Evolutionary conservation across 2,329 filamentous ascomycete genomes (phyloP), one percentile per base, ranked within the genome.

Genomic region (Huntiella abstrusa): DNA sequence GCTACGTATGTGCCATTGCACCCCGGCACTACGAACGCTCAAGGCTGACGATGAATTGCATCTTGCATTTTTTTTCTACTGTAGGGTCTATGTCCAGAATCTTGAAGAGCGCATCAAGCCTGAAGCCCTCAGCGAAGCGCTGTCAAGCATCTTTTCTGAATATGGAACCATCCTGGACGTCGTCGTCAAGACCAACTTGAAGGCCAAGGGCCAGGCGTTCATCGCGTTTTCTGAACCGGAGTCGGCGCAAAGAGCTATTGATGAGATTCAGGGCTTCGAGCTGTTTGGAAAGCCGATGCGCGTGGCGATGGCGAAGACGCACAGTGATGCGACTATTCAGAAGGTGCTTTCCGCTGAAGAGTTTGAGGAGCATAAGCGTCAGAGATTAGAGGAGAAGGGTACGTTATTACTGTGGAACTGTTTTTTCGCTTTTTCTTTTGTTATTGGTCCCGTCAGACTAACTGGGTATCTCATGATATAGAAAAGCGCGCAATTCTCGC

Each of bases 131-230:
- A 82, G 79, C 53, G 73, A 80, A 53, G 73, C 83, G 0, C 70
- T 98, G 12, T 66, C 64, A 16, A 76, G 79, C 52, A 71, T 96
- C 56, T 96, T 96, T 64, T 77, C 77, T 52, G 83, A 93, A 61
- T 95, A 91, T 62, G 91, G 91, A 52, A 78, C 69, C 48, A 75
- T 94, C 51, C 64, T 93, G 54, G 86, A 94, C 52, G 75, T 94
- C 44, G 73, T 93, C 50, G 83, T 83, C 39, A 93, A 93, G 67
- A 84, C 75, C 52, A 95, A 92, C 60, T 63, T 96, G 28, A 87
- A 83, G 60, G 83, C 85, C 38, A 95, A 92, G 60, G 91, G 91
- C 10, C 91, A 98, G 64, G 91, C 91, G 1, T 98, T 98, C 59
- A 66, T 98, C 43, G 86, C 96, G 40, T 96, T 86, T 59, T 85